A percentile compares a stretch with the other conserved stretches of the same genome.
Evolutionary conservation across 2,329 filamentous ascomycete genomes (phyloP).

Genomic region (Penicillium sp.): DNA sequence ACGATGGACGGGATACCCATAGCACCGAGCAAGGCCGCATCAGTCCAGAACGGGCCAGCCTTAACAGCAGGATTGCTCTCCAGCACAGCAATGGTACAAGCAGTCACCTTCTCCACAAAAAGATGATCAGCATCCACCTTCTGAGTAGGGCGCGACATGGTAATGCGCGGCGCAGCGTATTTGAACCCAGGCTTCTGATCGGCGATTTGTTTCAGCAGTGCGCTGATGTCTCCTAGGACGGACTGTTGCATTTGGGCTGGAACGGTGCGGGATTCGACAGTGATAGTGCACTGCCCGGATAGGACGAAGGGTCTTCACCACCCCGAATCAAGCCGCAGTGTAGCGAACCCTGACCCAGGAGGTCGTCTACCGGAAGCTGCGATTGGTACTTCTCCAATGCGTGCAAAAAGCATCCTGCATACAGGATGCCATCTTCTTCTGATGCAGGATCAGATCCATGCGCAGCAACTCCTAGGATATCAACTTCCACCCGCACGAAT

Average conservation of each 20-base stretch:
- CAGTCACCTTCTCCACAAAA: slow-evolving; percentile 36
- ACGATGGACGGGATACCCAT: slow-evolving; percentile 48
- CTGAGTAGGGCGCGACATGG: slow-evolving; percentile 45
- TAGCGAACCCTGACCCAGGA: slow-evolving; percentile 41
- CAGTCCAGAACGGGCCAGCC: slow-evolving; percentile 48
- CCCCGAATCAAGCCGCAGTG: slow-evolving; percentile 52
- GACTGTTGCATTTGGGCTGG: slow-evolving; percentile 42
- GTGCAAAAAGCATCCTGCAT: slow-evolving; percentile 48
- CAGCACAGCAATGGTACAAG: slow-evolving; percentile 28
- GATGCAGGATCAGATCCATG: slow-evolving; percentile 40
- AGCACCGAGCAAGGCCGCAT: slow-evolving; percentile 49
- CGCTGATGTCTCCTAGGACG: slow-evolving; percentile 39
- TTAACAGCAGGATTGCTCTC: slow-evolving; percentile 25
- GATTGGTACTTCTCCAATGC: slow-evolving; percentile 45
- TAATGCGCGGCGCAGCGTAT: slow-evolving; percentile 39
- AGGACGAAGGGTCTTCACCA: slow-evolving; percentile 53
- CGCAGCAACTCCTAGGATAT: slow-evolving; percentile 35
- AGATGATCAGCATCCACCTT: slow-evolving; percentile 42
- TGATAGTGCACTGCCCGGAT: slow-evolving; percentile 51
- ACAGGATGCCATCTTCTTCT: slow-evolving; percentile 52
- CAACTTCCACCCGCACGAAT: slow-evolving; percentile 41
- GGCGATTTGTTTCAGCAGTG: slow-evolving; percentile 36
- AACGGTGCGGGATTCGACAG: slow-evolving; percentile 51
- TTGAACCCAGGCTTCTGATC: slow-evolving; percentile 39
- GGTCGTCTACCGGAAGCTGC: slow-evolving; percentile 35